Percentiles rank a stretch among this genome's conserved stretches.
phyloP scores from a whole-genome alignment of 2,329 filamentous ascomycete species.

The Cladosporium sp. region DNA sequence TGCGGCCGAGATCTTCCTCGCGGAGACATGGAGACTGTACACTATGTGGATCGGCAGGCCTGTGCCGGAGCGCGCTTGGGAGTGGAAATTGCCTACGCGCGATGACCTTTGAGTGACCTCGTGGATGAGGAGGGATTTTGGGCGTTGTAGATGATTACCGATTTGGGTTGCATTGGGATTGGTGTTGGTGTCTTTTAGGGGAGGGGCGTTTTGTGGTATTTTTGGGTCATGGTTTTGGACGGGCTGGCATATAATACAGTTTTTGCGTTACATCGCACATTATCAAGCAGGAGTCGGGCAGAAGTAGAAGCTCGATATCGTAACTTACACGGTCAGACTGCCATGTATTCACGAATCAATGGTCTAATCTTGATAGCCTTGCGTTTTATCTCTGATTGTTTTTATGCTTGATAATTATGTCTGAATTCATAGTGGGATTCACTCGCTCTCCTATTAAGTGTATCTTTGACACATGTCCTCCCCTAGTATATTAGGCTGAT shows the following conservation, averaged over 20 bases:
- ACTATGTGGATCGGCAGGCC: conserved; percentile 66
- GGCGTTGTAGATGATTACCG: not conserved
- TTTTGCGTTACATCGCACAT: not conserved
- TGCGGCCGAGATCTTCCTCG: conserved; percentile 49
- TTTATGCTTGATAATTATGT: no score
- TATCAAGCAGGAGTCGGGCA: no score
- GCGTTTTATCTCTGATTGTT: no score
- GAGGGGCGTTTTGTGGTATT: not conserved
- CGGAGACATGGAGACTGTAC: conserved; percentile 60
- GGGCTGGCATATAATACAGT: not conserved
- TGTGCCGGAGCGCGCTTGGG: conserved; percentile 60
- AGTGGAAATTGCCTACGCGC: conserved; percentile 47
- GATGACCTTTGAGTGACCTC: conserved; percentile 30
- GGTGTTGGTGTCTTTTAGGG: not conserved
- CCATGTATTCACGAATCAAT: no score
- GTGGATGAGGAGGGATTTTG: no score
- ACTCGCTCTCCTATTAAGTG: not conserved
- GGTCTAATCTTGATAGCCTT: no score
- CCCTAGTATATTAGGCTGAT: not conserved
- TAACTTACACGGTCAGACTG: no score
- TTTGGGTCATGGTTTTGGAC: not conserved
- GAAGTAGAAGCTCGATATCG: no score
- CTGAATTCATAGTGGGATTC: no score
- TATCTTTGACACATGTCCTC: not conserved
- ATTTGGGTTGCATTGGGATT: not conserved